Evolutionary conservation across 1,284 basidiomycete genomes (phyloP).

Genomic region (Malassezia japonica): DNA sequence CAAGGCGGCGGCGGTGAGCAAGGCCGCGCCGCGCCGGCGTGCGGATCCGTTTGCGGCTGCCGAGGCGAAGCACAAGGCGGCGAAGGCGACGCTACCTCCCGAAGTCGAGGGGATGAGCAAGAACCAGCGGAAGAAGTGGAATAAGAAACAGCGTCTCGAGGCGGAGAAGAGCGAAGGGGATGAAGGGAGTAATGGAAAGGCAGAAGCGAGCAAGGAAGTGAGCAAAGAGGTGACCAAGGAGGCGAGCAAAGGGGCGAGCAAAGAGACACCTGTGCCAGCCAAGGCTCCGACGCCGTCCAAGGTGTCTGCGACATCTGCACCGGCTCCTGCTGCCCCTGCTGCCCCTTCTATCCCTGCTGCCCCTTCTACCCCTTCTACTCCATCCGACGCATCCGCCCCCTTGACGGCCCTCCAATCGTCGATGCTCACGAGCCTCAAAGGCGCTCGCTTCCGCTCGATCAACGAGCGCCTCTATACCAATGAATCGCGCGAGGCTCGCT

Average conservation of each 20-base stretch:
- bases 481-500: constrained; percentile 26
- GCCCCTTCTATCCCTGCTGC: background rate
- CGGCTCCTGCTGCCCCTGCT: background rate
- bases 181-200: background rate
- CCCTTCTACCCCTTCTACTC: too few relatives aligned
- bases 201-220: background rate
- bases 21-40: background rate
- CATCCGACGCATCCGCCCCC: constrained; percentile 1
- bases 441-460: constrained; percentile 47
- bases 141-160: constrained; percentile 23
- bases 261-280: background rate
- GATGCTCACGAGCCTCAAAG: constrained; percentile 37
- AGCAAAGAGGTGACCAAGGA: background rate
- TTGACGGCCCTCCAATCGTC: constrained; percentile 31
- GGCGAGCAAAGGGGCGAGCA: background rate
- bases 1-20: background rate
- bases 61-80: constrained; percentile 14
- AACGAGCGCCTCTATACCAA: constrained; percentile 47
- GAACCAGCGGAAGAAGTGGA: constrained; percentile 37
- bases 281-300: background rate
- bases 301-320: too few relatives aligned
- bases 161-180: constrained; percentile 3
- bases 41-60: constrained; percentile 13
- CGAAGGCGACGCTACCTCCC: constrained; percentile 1
- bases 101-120: constrained; percentile 27